A percentile compares a stretch with the other conserved stretches of the same genome.
Conservation (phyloP, 164 flowering plant species). For the Pachysandra terminalis region DNA sequence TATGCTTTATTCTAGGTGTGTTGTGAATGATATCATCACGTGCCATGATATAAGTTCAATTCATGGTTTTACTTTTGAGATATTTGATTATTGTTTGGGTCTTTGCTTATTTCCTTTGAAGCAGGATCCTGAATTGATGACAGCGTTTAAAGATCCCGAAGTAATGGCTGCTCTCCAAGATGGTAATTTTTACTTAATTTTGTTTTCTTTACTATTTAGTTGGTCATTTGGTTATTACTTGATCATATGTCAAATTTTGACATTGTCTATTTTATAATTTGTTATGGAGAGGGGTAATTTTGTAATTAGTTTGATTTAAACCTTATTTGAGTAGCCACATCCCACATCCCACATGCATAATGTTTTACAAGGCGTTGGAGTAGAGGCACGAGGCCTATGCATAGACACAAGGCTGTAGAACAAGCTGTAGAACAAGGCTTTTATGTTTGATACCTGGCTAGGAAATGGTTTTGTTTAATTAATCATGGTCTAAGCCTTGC, state of each 20-base stretch:
- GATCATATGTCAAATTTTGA: too few relatives aligned
- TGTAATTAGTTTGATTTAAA: background rate
- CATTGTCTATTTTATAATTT: background rate
- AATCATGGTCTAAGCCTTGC: too few relatives aligned
- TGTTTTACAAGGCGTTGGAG: too few relatives aligned
- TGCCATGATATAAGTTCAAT: background rate
- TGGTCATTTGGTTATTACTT: too few relatives aligned
- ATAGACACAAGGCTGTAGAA: too few relatives aligned
- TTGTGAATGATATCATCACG: background rate
- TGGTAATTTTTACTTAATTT: slow-evolving; percentile 44
- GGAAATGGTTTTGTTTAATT: too few relatives aligned
- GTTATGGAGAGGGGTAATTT: background rate
- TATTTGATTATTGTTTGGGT: background rate
- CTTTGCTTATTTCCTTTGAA: slow-evolving; percentile 2
- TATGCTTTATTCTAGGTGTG: background rate
- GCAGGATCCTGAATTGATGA: slow-evolving; percentile 97
- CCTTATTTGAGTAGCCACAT: too few relatives aligned
- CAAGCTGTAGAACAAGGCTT: too few relatives aligned
- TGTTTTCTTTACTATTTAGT: background rate
- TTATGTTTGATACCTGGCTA: too few relatives aligned
- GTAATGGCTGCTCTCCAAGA: slow-evolving; percentile 98
- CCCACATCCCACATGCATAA: too few relatives aligned
- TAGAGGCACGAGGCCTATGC: too few relatives aligned
- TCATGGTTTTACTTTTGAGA: background rate
- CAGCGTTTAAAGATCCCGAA: slow-evolving; percentile 90